Conservation (phyloP, 1,284 basidiomycete genomes). For the Leccinum subfulvum region DNA sequence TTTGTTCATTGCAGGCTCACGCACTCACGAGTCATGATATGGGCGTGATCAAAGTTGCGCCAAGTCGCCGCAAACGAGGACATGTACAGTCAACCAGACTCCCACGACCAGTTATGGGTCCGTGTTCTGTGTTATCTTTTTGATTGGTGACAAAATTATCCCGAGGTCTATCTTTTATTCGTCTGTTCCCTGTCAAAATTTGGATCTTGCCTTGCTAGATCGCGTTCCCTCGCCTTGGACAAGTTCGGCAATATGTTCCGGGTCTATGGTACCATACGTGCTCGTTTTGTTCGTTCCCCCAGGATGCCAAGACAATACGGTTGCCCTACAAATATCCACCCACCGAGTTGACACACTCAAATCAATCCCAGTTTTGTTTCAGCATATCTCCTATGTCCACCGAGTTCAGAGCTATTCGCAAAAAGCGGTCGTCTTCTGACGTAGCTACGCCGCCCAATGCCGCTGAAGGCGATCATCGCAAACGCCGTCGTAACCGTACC, state of each 20-base stretch:
- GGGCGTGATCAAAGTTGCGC: conserved; percentile 8
- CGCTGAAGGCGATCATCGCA: conserved; percentile 47
- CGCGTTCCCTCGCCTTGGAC: conserved; percentile 10
- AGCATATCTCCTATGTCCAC: conserved; percentile 25
- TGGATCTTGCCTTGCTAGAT: conserved; percentile 16
- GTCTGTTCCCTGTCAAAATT: conserved; percentile 11
- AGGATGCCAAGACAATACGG: conserved; percentile 27
- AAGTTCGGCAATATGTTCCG: conserved; percentile 12
- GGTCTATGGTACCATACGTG: conserved; percentile 9
- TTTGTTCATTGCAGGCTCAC: conserved; percentile 1
- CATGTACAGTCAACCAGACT: conserved; percentile 8
- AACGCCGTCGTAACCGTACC: conserved; percentile 61
- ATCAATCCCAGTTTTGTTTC: conserved; percentile 2
- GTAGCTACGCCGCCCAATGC: conserved; percentile 15
- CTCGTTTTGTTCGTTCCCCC: conserved; percentile 6
- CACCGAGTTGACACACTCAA: conserved; percentile 1
- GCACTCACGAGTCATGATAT: conserved; percentile 5
- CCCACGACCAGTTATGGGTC: conserved; percentile 27
- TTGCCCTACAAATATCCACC: conserved; percentile 26
- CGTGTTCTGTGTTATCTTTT: conserved; percentile 18
- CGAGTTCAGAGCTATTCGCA: conserved; percentile 28
- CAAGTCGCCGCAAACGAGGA: conserved; percentile 7
- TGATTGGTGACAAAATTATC: conserved; percentile 22
- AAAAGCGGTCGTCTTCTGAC: conserved; percentile 27
- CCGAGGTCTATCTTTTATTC: conserved; percentile 16